Conservation (phyloP, 176 grass and related monocot species). For the Lolium perenne region DNA sequence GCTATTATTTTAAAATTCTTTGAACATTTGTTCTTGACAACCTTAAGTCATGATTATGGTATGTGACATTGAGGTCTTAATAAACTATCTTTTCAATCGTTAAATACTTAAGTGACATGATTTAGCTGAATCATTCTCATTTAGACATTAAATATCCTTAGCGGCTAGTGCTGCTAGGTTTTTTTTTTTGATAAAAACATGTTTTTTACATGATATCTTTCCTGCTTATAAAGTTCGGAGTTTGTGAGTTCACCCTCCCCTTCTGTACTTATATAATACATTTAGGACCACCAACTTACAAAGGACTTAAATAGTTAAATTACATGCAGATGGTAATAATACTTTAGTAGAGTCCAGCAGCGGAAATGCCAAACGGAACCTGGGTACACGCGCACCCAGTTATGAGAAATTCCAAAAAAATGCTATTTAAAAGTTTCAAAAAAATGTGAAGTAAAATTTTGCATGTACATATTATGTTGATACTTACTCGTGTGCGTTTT, state of each 20-base stretch:
- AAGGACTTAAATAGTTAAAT: too few relatives aligned
- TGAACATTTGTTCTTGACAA: background rate
- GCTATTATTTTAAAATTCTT: constrained; percentile 21
- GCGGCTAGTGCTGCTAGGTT: background rate
- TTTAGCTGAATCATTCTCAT: background rate
- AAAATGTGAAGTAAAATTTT: too few relatives aligned
- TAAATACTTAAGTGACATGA: background rate
- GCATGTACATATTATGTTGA: too few relatives aligned
- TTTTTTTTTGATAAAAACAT: constrained; percentile 1
- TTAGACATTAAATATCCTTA: background rate
- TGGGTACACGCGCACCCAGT: too few relatives aligned
- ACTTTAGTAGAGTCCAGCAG: too few relatives aligned
- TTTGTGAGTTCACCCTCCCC: background rate
- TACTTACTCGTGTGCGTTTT: too few relatives aligned
- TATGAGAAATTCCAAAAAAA: too few relatives aligned
- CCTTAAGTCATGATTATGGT: background rate
- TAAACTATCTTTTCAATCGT: constrained; percentile 1
- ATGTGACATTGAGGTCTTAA: background rate
- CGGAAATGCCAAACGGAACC: too few relatives aligned
- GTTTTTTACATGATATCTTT: background rate
- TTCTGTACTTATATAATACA: background rate
- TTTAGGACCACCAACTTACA: too few relatives aligned
- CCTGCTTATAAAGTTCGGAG: background rate
- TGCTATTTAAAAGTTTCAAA: too few relatives aligned
- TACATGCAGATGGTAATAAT: too few relatives aligned